Evolutionary conservation across 139 green algal species (phyloP), one percentile per base, ranked within the genome.

Genomic region (Microglena sp.): DNA sequence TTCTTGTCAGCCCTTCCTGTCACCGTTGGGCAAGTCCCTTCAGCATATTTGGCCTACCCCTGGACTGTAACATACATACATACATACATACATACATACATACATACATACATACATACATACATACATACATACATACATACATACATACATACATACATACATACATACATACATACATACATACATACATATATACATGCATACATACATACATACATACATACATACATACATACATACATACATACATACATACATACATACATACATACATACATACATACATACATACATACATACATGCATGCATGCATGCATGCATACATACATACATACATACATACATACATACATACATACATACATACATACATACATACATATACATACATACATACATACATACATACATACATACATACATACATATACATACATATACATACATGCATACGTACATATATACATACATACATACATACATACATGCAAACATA

Each of bases 191-290:
- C 50, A 59, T 18, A 26, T n/a, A 59, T 31, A 27, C 50, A 26
- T 27, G 50, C 22, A 59, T n/a, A 59, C 15, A n/a, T n/a, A 59
- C 50, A 59, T n/a, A 22, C 50, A 31, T 6, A 59, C 50, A 59
- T n/a, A 59, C 15, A 59, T n/a, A 59, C 50, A 31, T 6, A 59
- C 50, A n/a, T n/a, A 31, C 50, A 59, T 6, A 59, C 50, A 22
- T 6, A 59, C 50, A 59, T n/a, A 59, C 50, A 59, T 59, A 26
- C 50, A 59, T 27, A 59, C 50, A 59, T 27, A 59, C 15, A 59
- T n/a, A n/a, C 50, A 59, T 59, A 6, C 50, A 26, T 26, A 50
- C 40, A 18, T 18, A 50, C 40, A 18, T 18, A 50, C 40, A 50
- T 18, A 50, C 40, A 50, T 18, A 50, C 40, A 50, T 18, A 50